Evolutionary conservation across 2,329 filamentous ascomycete genomes (phyloP), one percentile per base, ranked within the genome.

Genomic region (Fusarium verrucosum): DNA sequence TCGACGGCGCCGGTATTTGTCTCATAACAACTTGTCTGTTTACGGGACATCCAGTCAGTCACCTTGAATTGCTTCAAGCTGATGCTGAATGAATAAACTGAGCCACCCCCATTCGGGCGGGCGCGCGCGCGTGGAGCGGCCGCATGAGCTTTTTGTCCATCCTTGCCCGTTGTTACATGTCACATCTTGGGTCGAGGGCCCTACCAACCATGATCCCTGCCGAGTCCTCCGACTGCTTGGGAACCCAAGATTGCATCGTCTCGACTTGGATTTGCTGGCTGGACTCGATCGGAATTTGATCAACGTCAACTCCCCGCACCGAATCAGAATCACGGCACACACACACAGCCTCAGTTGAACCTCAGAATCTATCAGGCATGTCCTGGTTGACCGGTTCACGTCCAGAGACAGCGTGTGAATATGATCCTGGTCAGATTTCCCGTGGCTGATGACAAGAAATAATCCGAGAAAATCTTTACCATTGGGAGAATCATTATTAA

Each of bases 61-160:
- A 33, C 23, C 30, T 30, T 26, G 25, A 26, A 52, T 49, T 30
- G 25, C 61, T 50, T 58, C 36, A 45, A 25, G n/a, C n/a, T n/a
- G 17, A 40, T 28, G 33, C 45, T 23, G 20, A 23, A 5, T 22
- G 22, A 14, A 41, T 28, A 53, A 62, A 63, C 66, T 64, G 68
- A 66, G 65, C 46, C 42, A 51, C 58, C 66, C 50, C 16, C 50
- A 64, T 57, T 60, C 53, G 28, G 50, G 32, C 51, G 60, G 54
- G 66, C 64, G 62, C 51, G 60, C 57, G 66, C 64, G 62, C 69
- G 50, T 68, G 57, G 36, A 69, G 69, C 60, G 66, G 66, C 59
- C 68, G 68, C 68, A 70, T 70, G 62, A 70, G 67, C 58, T 61
- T 54, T 53, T 57, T 46, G 32, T 55, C 30, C 35, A 61, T 46